Conservation (phyloP, 2,329 filamentous ascomycete genomes). For the Magnaporthiopsis rhizophila region DNA sequence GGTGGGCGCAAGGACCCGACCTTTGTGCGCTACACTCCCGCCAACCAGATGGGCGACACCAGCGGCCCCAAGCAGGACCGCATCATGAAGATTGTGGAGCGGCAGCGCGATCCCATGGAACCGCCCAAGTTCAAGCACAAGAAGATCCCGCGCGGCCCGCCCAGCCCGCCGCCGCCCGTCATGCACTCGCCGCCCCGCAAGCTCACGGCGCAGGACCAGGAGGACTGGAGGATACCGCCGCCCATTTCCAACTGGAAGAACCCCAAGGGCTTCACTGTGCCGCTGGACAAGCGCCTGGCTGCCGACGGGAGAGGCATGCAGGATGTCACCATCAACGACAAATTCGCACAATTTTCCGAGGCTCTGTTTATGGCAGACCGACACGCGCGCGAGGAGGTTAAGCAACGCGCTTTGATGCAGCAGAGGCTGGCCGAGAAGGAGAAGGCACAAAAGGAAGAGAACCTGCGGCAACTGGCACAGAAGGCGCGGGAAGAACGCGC, state of each 20-base stretch:
- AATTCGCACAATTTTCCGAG: constrained; percentile 94
- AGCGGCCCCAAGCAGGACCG: constrained; percentile 75
- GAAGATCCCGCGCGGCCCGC: constrained; percentile 89
- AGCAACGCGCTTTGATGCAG: constrained; percentile 88
- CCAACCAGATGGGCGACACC: constrained; percentile 90
- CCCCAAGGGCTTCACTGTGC: constrained; percentile 94
- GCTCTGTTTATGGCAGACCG: constrained; percentile 89
- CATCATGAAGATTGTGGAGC: constrained; percentile 97
- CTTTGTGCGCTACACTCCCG: constrained; percentile 91
- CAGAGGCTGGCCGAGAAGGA: constrained; percentile 95
- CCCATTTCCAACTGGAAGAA: constrained; percentile 99
- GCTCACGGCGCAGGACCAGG: constrained; percentile 92
- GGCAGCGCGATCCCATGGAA: constrained; percentile 90
- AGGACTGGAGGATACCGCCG: constrained; percentile 83
- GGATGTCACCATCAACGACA: constrained; percentile 95
- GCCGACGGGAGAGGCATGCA: constrained; percentile 88
- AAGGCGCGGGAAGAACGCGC: constrained; percentile 81
- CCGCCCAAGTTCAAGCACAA: constrained; percentile 99
- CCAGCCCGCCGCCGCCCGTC: constrained; percentile 84
- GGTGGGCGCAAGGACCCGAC: constrained; percentile 77
- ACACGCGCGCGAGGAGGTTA: constrained; percentile 91
- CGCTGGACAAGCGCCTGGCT: constrained; percentile 88
- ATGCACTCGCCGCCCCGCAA: constrained; percentile 94
- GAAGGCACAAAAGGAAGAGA: constrained; percentile 88
- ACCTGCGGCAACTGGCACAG: constrained; percentile 78